Conservation (phyloP, 176 grass and related monocot genomes). For the Oryza meridionalis region DNA sequence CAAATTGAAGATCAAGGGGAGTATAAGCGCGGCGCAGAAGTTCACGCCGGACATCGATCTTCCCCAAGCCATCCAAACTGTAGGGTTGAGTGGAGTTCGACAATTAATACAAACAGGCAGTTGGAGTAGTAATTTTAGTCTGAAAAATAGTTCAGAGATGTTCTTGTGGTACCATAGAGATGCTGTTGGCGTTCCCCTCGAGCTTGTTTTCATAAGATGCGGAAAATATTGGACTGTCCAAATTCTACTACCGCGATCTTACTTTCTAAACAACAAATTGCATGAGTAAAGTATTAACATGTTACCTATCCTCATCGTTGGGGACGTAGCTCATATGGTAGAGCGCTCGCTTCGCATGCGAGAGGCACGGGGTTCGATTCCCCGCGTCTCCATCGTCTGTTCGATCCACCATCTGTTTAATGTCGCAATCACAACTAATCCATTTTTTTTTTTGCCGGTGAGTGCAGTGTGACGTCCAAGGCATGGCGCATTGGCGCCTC, state of each 20-base stretch:
- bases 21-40: conserved; percentile 78
- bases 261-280: no score
- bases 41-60: conserved; percentile 84
- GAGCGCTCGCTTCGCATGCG: conserved; percentile 99
- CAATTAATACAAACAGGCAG: neutral
- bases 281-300: no score
- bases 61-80: conserved; percentile 85
- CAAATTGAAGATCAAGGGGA: conserved; percentile 88
- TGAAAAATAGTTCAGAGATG: no score
- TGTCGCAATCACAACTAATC: no score
- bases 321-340: conserved; percentile 99
- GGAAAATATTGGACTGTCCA: no score
- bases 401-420: no score
- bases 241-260: no score
- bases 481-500: neutral
- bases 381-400: conserved; percentile 63
- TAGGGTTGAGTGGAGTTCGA: conserved; percentile 25
- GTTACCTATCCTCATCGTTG: neutral
- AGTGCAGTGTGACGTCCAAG: neutral
- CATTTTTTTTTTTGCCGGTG: no score
- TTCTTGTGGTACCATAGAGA: no score
- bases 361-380: conserved; percentile 98
- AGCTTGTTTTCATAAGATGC: no score
- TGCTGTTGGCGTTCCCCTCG: no score
- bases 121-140: no score